Percentiles rank a stretch among this genome's conserved stretches.
Evolutionary conservation across 1,284 basidiomycete genomes (phyloP).

Genomic region (Ceratobasidium sp.): DNA sequence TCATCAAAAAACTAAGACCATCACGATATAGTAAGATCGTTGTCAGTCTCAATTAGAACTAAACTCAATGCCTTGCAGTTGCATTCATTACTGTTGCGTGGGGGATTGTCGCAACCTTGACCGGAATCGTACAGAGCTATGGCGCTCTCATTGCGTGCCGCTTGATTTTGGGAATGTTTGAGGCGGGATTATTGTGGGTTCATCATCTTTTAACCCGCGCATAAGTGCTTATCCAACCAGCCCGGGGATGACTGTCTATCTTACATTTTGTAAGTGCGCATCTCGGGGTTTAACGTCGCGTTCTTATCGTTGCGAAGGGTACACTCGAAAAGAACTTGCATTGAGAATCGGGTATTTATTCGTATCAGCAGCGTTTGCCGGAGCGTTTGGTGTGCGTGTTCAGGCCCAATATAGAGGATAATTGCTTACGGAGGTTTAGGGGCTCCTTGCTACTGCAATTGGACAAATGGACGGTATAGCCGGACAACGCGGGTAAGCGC

Average conservation of each 20-base stretch:
- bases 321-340: slow-evolving; percentile 37
- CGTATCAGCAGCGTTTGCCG: slow-evolving; percentile 40
- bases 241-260: slow-evolving; percentile 40
- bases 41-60: neutral
- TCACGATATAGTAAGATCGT: slow-evolving; percentile 38
- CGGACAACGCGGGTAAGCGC: slow-evolving; percentile 39
- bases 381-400: slow-evolving; percentile 41
- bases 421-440: slow-evolving; percentile 17
- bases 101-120: slow-evolving; percentile 40
- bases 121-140: slow-evolving; percentile 39
- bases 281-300: neutral
- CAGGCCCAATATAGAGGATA: too few species aligned
- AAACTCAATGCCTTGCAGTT: neutral
- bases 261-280: slow-evolving; percentile 39
- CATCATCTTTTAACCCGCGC: neutral
- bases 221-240: slow-evolving; percentile 5
- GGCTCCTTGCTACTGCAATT: slow-evolving; percentile 39
- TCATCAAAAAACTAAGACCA: slow-evolving; percentile 39
- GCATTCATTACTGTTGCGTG: slow-evolving; percentile 38
- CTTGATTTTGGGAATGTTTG: slow-evolving; percentile 39
- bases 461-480: slow-evolving; percentile 38
- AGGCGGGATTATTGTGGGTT: slow-evolving; percentile 41
- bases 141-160: slow-evolving; percentile 36
- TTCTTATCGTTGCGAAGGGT: neutral
- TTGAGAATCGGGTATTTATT: slow-evolving; percentile 40